phyloP scores from a whole-genome alignment of 2,329 filamentous ascomycete genomes.

The Graphium sp. region DNA sequence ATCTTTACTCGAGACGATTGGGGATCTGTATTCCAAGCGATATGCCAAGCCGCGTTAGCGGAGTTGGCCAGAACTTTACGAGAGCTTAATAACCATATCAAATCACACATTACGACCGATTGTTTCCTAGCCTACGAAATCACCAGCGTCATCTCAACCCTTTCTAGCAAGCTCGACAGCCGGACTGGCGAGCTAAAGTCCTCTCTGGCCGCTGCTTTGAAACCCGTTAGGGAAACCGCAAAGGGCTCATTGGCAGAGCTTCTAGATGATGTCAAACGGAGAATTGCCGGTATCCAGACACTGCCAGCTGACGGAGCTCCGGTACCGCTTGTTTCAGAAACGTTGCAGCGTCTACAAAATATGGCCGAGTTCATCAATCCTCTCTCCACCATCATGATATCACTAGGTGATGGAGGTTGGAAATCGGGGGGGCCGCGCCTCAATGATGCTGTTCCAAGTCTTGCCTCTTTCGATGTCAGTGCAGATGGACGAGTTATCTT shows the following conservation, averaged over 20 bases:
- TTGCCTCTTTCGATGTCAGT: conserved; percentile 70
- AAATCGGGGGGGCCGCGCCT: conserved; percentile 26
- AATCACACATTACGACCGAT: conserved; percentile 70
- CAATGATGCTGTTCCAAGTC: conserved; percentile 42
- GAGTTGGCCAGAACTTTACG: conserved; percentile 75
- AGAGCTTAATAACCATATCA: conserved; percentile 82
- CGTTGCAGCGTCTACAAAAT: conserved; percentile 70
- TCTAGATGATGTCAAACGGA: conserved; percentile 65
- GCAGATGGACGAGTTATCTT: conserved; percentile 82
- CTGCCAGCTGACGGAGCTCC: conserved; percentile 67
- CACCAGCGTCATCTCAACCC: conserved; percentile 68
- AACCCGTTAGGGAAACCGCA: conserved; percentile 81
- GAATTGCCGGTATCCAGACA: conserved; percentile 44
- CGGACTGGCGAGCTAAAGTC: conserved; percentile 75
- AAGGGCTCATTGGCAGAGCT: conserved; percentile 73
- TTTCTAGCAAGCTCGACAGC: conserved; percentile 65
- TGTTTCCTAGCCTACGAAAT: conserved; percentile 94
- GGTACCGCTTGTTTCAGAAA: conserved; percentile 63
- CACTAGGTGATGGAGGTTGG: conserved; percentile 88
- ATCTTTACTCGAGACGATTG: conserved; percentile 80
- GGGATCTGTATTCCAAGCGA: conserved; percentile 60
- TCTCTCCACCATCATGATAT: conserved; percentile 78
- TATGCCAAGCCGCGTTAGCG: conserved; percentile 60
- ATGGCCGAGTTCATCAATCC: conserved; percentile 79
- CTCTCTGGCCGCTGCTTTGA: conserved; percentile 67